Base-by-base conservation (phyloP, 2,329 filamentous ascomycete genomes). In the Penicillium glabrum region DNA sequence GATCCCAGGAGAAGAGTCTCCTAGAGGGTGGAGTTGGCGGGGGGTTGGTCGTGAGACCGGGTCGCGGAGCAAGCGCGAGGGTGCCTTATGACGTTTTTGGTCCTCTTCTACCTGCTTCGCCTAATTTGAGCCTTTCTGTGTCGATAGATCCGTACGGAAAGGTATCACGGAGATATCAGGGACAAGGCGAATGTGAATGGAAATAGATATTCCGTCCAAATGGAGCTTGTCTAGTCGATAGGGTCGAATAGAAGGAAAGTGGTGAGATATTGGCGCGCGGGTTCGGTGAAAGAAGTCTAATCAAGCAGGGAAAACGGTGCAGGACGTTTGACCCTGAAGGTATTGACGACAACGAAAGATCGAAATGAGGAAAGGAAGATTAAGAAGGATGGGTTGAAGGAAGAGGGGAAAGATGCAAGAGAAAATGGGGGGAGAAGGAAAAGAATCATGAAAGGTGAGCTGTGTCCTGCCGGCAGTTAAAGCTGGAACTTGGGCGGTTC, bases 1-100 rank as follows among this genome's bases (percentile, higher is more conserved):
- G 50, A 58, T 59, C 64, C 62, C 66, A 65, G 63, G 61, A 66
- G 65, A 61, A 56, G 31, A 56, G 58, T 64, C 70, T 71, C 67
- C 68, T 68, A 61, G 62, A 62, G 63, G 60, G 58, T 62, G 60
- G 61, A 53, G 61, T 58, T 37, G 47, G 16, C 41, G 50, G 50
- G 60, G 55, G 57, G 60, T 63, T 37, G 61, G 67, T 67, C 61
- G 65, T 67, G 51, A 62, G 65, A 67, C 64, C 64, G 60, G 62
- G 61, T 66, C 64, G 67, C 65, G 67, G 68, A 68, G 62, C 59
- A 65, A 66, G 63, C 64, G 68, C 64, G 66, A 68, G 57, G 61
- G 63, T 61, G 62, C 63, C 69, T 72, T 73, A 74, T 74, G 72
- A 74, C 72, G 72, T 74, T 74, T 74, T 68, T 66, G 61, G 65